Evolutionary conservation across 2,329 filamentous ascomycete species (phyloP).

Genomic region (Leptosphaerulina australis): DNA sequence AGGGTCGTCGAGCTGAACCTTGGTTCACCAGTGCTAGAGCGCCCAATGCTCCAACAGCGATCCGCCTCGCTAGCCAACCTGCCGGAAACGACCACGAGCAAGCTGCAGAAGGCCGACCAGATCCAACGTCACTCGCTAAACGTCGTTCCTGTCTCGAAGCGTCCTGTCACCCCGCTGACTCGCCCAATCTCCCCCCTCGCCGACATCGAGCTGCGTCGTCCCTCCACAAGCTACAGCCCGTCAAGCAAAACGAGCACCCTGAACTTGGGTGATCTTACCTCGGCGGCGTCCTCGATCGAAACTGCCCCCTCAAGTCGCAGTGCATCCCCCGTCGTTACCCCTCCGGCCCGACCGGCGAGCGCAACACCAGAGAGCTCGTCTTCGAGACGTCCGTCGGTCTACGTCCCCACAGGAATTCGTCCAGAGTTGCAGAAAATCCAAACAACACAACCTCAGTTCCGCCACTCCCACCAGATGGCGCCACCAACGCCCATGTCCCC

Average conservation of each 20-base stretch:
- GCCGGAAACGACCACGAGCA: constrained; percentile 37
- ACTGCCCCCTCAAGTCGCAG: constrained; percentile 34
- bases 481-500: constrained; percentile 42
- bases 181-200: constrained; percentile 34
- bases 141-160: constrained; percentile 20
- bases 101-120: constrained; percentile 35
- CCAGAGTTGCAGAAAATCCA: constrained; percentile 24
- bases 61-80: constrained; percentile 45
- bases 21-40: constrained; percentile 28
- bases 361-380: constrained; percentile 22
- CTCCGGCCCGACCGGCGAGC: constrained; percentile 31
- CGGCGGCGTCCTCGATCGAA: constrained; percentile 31
- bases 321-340: constrained; percentile 31
- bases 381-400: constrained; percentile 37
- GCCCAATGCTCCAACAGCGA: constrained; percentile 32
- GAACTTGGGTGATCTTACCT: constrained; percentile 31
- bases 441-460: constrained; percentile 29
- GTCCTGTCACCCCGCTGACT: constrained; percentile 20
- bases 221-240: constrained; percentile 38
- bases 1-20: constrained; percentile 47
- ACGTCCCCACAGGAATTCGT: constrained; percentile 28
- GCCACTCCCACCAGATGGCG: constrained; percentile 29
- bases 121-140: constrained; percentile 37
- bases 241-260: constrained; percentile 30
- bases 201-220: constrained; percentile 32